Conservation (phyloP, 1,284 basidiomycete species). For the Sporisorium sorghi region DNA sequence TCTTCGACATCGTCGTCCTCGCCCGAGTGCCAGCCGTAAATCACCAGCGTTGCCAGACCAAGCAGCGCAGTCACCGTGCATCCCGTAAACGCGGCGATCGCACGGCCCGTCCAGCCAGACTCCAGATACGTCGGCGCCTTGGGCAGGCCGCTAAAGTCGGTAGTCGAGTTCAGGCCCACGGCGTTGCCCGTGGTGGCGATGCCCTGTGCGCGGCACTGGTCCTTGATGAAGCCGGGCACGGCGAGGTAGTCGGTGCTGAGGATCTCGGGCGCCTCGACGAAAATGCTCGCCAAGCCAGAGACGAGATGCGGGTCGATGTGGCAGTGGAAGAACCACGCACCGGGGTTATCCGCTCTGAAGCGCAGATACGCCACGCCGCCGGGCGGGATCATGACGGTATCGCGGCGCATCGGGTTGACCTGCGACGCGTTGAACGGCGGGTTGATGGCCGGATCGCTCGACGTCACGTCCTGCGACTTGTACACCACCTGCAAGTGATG, state of each 20-base stretch:
- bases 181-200: conserved; percentile 71
- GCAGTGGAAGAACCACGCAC: conserved; percentile 62
- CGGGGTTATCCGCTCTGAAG: conserved; percentile 57
- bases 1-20: conserved; percentile 38
- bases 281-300: conserved; percentile 78
- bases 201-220: conserved; percentile 79
- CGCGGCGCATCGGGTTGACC: conserved; percentile 70
- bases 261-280: conserved; percentile 79
- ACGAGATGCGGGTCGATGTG: conserved; percentile 70
- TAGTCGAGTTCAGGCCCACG: conserved; percentile 59
- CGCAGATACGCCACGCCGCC: conserved; percentile 60
- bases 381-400: conserved; percentile 67
- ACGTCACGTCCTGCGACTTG: conserved; percentile 78
- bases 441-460: conserved; percentile 81
- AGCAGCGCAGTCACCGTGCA: conserved; percentile 84
- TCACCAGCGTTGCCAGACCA: conserved; percentile 82
- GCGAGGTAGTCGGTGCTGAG: conserved; percentile 70
- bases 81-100: conserved; percentile 83
- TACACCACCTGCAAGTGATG: conserved; percentile 72
- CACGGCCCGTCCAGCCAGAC: conserved; percentile 56
- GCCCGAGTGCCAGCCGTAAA: conserved; percentile 74
- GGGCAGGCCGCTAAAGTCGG: conserved; percentile 48
- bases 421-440: conserved; percentile 80
- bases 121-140: conserved; percentile 47
- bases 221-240: conserved; percentile 74